These are phyloP conservation scores for Penicillium pancosmium DNA, from an alignment of 495 filamentous ascomycete genomes.

Conservation along the genomic window DNA sequence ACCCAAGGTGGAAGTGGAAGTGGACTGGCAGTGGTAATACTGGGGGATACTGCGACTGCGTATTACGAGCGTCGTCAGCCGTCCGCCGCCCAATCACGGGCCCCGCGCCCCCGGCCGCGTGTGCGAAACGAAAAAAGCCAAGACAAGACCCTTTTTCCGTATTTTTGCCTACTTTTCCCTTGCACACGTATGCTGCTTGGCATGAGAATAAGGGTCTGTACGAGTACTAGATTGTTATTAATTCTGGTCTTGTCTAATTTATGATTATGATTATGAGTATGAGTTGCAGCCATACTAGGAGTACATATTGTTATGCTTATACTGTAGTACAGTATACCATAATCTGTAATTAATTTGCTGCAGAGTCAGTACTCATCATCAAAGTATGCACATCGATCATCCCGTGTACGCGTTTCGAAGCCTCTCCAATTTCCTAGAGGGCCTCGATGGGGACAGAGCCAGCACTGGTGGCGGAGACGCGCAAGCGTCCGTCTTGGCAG, in stretches of 20 bases:
- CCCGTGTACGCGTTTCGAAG: slow-evolving; percentile 22
- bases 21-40: slow-evolving; percentile 9
- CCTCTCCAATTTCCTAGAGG: slow-evolving; percentile 17
- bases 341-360: neutral
- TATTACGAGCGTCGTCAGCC: slow-evolving; percentile 52
- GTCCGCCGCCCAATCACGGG: slow-evolving; percentile 45
- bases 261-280: too few species aligned
- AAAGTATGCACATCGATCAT: neutral
- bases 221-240: neutral
- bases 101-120: slow-evolving; percentile 48
- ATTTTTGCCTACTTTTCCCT: slow-evolving; percentile 22
- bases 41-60: slow-evolving; percentile 22
- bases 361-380: slow-evolving; percentile 10
- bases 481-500: slow-evolving; percentile 52
- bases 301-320: neutral
- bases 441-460: slow-evolving; percentile 15
- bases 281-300: neutral
- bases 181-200: slow-evolving; percentile 30
- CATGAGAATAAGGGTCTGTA: neutral
- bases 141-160: slow-evolving; percentile 36
- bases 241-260: too few species aligned
- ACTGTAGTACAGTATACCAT: neutral
- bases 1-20: slow-evolving; percentile 11
- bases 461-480: slow-evolving; percentile 40
- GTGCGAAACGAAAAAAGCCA: slow-evolving; percentile 40